These are phyloP conservation scores for Brasilioporus rufonigricans DNA, from an alignment of 768 basidiomycete genomes.

Conservation along the genomic window DNA sequence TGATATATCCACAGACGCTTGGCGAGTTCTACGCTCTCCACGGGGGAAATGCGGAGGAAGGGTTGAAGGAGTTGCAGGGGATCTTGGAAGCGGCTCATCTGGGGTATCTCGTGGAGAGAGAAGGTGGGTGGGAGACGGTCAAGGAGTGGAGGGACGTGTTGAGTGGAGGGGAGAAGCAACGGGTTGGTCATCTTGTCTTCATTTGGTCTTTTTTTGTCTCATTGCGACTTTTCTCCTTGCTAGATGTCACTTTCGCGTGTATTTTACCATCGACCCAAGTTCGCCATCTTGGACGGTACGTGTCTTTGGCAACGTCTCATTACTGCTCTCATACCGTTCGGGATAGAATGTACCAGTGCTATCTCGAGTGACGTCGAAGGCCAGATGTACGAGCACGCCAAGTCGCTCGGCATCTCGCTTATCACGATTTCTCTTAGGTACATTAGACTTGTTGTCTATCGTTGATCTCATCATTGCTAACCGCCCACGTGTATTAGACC, in stretches of 20 bases:
- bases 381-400: slow-evolving; percentile 91
- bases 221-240: not conserved
- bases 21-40: slow-evolving; percentile 69
- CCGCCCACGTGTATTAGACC: slow-evolving; percentile 44
- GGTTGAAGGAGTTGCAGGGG: slow-evolving; percentile 64
- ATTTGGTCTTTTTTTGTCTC: not conserved
- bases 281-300: slow-evolving; percentile 83
- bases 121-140: slow-evolving; percentile 84
- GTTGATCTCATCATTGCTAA: not conserved
- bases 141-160: slow-evolving; percentile 98
- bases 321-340: not conserved
- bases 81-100: slow-evolving; percentile 83
- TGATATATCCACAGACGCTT: slow-evolving; percentile 78
- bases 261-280: slow-evolving; percentile 83
- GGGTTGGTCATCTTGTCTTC: slow-evolving; percentile 40
- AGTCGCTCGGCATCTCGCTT: slow-evolving; percentile 84
- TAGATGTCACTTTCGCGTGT: slow-evolving; percentile 93
- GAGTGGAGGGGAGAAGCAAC: slow-evolving; percentile 95
- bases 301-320: not conserved
- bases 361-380: slow-evolving; percentile 97
- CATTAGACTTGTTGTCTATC: slow-evolving; percentile 16
- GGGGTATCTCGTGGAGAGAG: slow-evolving; percentile 79
- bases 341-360: slow-evolving; percentile 86
- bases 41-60: slow-evolving; percentile 45
- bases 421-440: slow-evolving; percentile 90